phyloP scores from a whole-genome alignment of 73 alveolate species.

The Tetrahymena thermophila region DNA sequence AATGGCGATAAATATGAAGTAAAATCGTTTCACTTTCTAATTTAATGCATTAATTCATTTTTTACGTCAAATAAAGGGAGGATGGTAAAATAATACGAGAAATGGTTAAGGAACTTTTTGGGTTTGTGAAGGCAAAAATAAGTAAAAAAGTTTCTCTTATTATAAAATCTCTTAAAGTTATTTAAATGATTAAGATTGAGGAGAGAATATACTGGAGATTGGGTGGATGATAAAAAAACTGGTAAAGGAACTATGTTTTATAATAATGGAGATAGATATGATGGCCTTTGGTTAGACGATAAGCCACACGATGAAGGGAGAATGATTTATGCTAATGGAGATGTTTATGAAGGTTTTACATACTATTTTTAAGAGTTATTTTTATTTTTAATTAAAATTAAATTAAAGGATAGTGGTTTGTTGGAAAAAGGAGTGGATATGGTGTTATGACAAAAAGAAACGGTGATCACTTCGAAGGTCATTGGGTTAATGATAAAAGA shows the following conservation, averaged over 20 bases:
- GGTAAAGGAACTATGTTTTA: conserved; percentile 94
- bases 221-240: conserved; percentile 90
- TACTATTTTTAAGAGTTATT: background rate
- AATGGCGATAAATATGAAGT: conserved; percentile 90
- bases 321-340: conserved; percentile 89
- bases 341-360: conserved; percentile 87
- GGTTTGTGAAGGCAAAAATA: conserved; percentile 73
- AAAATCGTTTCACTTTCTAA: background rate
- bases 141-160: background rate
- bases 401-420: conserved; percentile 52
- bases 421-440: conserved; percentile 80
- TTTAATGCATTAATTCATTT: no score
- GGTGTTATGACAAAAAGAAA: conserved; percentile 81
- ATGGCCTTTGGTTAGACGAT: conserved; percentile 93
- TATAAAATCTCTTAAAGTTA: background rate
- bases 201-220: conserved; percentile 95
- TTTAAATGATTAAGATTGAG: conserved; percentile 50
- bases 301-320: conserved; percentile 92
- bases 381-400: background rate
- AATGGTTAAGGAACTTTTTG: conserved; percentile 94
- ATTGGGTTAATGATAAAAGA: conserved; percentile 84
- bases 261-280: conserved; percentile 92
- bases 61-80: background rate
- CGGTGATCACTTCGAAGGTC: conserved; percentile 89
- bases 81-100: conserved; percentile 27